Conservation (phyloP, 441 rosid species). For the Aquilaria agallochum region DNA sequence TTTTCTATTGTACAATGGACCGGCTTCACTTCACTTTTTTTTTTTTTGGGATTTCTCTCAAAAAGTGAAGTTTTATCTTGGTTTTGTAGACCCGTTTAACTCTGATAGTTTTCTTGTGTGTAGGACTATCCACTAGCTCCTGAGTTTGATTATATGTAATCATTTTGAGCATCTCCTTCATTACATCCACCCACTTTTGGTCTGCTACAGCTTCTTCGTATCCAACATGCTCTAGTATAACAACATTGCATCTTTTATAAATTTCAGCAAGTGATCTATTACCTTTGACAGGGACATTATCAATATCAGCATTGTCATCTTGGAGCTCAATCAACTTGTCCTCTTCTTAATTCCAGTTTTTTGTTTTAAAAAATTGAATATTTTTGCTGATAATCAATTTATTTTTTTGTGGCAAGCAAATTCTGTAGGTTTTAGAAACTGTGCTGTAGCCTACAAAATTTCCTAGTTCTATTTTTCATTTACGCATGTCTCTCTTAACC, state of each 20-base stretch:
- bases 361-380: background rate
- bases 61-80: background rate
- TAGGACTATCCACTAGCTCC: background rate
- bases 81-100: slow-evolving; percentile 2
- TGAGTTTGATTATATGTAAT: background rate
- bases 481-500: background rate
- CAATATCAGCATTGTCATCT: background rate
- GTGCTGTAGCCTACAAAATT: background rate
- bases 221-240: background rate
- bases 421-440: background rate
- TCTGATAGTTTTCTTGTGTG: background rate
- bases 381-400: background rate
- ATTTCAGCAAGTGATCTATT: background rate
- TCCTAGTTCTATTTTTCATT: background rate
- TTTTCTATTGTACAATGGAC: background rate
- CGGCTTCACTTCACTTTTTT: background rate
- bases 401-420: background rate
- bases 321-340: background rate
- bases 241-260: background rate
- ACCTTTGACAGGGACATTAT: background rate
- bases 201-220: background rate
- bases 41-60: background rate
- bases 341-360: no score
- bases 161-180: slow-evolving; percentile 3
- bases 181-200: background rate